Base-by-base conservation (phyloP, 129 eudicot species). In the Helianthus tuberosus region DNA sequence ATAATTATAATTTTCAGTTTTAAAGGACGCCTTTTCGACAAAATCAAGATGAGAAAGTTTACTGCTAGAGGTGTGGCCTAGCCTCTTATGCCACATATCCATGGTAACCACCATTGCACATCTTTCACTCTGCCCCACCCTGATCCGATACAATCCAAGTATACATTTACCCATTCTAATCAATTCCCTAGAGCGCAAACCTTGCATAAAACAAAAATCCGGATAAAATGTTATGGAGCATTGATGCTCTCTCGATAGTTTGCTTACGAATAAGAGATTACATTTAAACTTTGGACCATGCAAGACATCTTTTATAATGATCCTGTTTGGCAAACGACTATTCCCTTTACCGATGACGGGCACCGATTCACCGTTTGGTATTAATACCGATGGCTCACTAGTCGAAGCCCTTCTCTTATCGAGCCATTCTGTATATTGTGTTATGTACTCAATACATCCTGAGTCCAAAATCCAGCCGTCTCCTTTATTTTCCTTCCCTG, bases 401-500 rank as follows among this genome's bases (percentile, higher is more conserved):
- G 52, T 47, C 52, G 52, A 47, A 47, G 52, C 52, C 52, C 14
- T 47, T 47, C 52, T 47, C 52, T 47, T 47, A 47, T 47, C 52
- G 14, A 47, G 52, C 52, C 52, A 47, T 47, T 47, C 52, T 13
- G 3, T n/a, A n/a, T 47, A 47, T 47, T 47, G 52, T 47, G 52
- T 47, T 47, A 47, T 47, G 52, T 47, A 47, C 52, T 47, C 52
- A 4, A n/a, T 47, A 47, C 52, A 47, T 47, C 52, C 52, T n/a
- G n/a, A n/a, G 52, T 47, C 52, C 52, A 47, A 47, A 47, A 47
- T 47, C 52, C 52, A 47, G n/a, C n/a, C n/a, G 52, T 47, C 52
- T 9, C 11, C 52, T 47, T 47, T 9, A n/a, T 47, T 47, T 47
- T 47, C 52, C 11, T 9, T 47, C 52, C 52, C n/a, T 47, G 14